Evolutionary conservation across 139 green algal genomes (phyloP), one percentile per base, ranked within the genome.

Genomic region (Zygnema circumcarinatum): DNA sequence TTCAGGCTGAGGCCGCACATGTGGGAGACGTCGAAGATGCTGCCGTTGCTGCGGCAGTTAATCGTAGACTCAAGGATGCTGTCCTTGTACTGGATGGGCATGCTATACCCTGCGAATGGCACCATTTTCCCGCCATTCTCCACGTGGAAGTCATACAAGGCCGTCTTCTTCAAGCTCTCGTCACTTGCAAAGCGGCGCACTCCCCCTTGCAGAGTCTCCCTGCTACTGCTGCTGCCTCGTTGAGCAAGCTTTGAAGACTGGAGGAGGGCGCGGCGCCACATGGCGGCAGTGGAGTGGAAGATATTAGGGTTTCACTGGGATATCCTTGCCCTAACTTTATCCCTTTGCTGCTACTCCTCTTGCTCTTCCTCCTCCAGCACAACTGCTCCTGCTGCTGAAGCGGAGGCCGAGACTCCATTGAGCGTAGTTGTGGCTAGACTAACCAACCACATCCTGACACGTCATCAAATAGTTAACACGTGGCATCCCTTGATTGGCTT

Each of bases 81-180:
- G 90, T 99, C 95, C 86, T 97, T 96, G 93, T 99, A 99, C 87
- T 99, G 97, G 78, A 99, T 97, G 2, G 97, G 97, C 97, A 99
- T 98, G 11, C 94, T 95, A 94, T 95, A 99, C 47, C 97, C 97
- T 16, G 96, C 96, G 91, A 99, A 99, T 1, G 95, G 94, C 29
- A 99, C 97, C 96, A 94, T 91, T 93, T 81, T 91, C 94, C 93
- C 96, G 79, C 96, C 96, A 42, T 95, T 38, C 20, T 91, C 92
- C 11, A 98, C 94, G 84, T 98, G 96, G 53, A 96, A 95, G 87
- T 98, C 95, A 73, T 97, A 97, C n/a, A 98, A 90, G 20, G 91
- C 89, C 0, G 96, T 98, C 1, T 76, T 78, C 20, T 86, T 86
- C 52, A 86, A 54, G 42, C n/a, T 31, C 3, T 2, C 41, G 29